phyloP scores from a whole-genome alignment of 306 rosid genomes.

The Calophaca sinica region DNA sequence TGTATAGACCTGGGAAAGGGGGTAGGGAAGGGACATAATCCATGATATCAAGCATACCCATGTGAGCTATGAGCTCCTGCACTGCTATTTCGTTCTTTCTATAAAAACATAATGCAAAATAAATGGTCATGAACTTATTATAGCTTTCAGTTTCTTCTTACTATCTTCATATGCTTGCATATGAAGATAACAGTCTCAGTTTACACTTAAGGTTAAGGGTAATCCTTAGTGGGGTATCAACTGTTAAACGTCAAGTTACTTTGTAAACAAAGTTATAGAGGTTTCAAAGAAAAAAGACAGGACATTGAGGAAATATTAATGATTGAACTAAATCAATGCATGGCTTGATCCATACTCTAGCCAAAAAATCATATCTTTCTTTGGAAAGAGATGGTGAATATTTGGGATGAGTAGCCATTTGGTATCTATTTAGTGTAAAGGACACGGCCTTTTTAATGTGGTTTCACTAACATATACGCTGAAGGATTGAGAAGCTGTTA shows the following conservation, averaged over 20 bases:
- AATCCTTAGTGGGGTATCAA: not conserved
- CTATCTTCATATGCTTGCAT: not conserved
- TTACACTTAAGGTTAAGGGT: not conserved
- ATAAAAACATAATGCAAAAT: not conserved
- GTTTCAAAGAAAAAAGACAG: constrained; percentile 25
- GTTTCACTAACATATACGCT: not conserved
- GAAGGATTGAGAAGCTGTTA: constrained; percentile 9
- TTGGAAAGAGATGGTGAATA: constrained; percentile 22
- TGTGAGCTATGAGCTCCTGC: constrained; percentile 1
- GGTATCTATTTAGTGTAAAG: not conserved
- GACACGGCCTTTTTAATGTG: not conserved
- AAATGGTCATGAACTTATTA: not conserved
- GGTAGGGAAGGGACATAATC: not conserved
- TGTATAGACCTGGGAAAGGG: not conserved
- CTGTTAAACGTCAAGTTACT: not conserved
- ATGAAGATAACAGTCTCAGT: not conserved
- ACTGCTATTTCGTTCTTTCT: constrained; percentile 13
- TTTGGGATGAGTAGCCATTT: not conserved
- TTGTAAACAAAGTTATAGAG: not conserved
- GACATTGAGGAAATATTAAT: constrained; percentile 12
- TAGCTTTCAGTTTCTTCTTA: not conserved
- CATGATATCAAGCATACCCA: constrained; percentile 16
- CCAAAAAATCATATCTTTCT: not conserved
- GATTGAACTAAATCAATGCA: constrained; percentile 26
- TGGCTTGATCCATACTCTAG: constrained; percentile 23